Evolutionary conservation across 164 flowering plant genomes (phyloP).

Genomic region (Euptelea pleiosperma): DNA sequence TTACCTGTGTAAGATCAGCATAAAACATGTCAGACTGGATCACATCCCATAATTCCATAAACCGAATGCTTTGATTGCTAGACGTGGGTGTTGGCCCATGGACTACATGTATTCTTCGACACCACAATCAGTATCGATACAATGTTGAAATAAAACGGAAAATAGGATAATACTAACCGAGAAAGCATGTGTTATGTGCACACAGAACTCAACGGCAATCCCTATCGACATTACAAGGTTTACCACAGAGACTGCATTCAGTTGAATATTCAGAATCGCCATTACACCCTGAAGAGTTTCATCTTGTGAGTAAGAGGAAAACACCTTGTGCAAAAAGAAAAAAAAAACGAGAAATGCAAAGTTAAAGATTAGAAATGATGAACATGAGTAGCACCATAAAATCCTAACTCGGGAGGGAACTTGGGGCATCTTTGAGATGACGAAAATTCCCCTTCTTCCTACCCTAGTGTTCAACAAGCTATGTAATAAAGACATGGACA

Average conservation of each 20-base stretch:
- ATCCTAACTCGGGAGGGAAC: no score
- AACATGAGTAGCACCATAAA: no score
- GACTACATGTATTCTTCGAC: background rate
- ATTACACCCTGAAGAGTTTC: slow-evolving; percentile 76
- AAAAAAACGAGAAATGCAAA: background rate
- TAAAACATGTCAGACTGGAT: background rate
- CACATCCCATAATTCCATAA: no score
- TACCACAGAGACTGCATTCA: slow-evolving; percentile 96
- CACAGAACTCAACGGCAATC: slow-evolving; percentile 95
- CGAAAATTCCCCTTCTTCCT: no score
- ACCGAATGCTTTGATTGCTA: background rate
- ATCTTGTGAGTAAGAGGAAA: slow-evolving; percentile 12
- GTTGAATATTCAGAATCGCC: slow-evolving; percentile 85
- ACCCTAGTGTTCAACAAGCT: no score
- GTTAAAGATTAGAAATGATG: no score
- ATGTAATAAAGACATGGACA: no score
- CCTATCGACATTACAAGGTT: slow-evolving; percentile 97
- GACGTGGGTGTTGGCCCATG: background rate
- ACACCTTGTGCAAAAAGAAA: background rate
- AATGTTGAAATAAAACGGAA: background rate
- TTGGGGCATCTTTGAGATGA: no score
- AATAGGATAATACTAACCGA: slow-evolving; percentile 52
- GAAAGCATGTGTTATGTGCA: slow-evolving; percentile 92
- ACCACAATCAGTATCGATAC: background rate
- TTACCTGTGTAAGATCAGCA: slow-evolving; percentile 45